Evolutionary conservation across 2,329 filamentous ascomycete genomes (phyloP).

Genomic region (Phyllachora maydis): DNA sequence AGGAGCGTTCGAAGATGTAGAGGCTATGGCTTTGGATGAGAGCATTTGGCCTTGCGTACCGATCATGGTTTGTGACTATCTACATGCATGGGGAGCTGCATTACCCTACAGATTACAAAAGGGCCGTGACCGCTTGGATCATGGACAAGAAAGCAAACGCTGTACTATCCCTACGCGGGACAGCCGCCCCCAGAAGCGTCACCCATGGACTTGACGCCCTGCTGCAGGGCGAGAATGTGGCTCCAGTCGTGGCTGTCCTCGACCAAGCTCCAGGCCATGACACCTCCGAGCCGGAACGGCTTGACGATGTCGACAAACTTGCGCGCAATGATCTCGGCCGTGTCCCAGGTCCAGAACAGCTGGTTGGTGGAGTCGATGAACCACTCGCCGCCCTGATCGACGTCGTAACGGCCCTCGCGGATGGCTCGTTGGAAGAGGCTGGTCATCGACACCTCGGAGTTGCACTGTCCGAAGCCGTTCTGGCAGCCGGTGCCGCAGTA

Average conservation of each 20-base stretch:
- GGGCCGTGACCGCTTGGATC: too few species aligned
- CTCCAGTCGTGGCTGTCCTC: constrained; percentile 22
- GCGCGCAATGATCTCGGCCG: constrained; percentile 18
- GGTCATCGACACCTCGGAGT: constrained; percentile 3
- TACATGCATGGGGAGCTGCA: too few species aligned
- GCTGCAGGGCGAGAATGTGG: constrained; percentile 20
- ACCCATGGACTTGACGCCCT: constrained; percentile 8
- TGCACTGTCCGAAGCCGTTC: constrained; percentile 5
- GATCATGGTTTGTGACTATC: too few species aligned
- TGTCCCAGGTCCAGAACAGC: constrained; percentile 36
- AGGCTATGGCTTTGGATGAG: too few species aligned
- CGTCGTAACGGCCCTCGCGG: constrained; percentile 18
- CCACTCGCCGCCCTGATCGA: constrained; percentile 29
- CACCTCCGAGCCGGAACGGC: constrained; percentile 21
- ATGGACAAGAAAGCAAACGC: too few species aligned
- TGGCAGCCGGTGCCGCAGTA: constrained; percentile 8
- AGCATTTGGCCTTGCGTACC: too few species aligned
- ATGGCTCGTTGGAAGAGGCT: constrained; percentile 20
- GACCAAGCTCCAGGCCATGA: constrained; percentile 31
- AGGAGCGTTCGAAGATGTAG: too few species aligned
- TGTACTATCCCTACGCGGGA: too few species aligned
- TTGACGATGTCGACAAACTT: constrained; percentile 25
- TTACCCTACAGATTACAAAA: too few species aligned
- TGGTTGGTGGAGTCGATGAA: constrained; percentile 23
- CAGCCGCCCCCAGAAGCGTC: too few species aligned